phyloP scores from a whole-genome alignment of 164 flowering plant genomes.

The Brasenia schreberi region DNA sequence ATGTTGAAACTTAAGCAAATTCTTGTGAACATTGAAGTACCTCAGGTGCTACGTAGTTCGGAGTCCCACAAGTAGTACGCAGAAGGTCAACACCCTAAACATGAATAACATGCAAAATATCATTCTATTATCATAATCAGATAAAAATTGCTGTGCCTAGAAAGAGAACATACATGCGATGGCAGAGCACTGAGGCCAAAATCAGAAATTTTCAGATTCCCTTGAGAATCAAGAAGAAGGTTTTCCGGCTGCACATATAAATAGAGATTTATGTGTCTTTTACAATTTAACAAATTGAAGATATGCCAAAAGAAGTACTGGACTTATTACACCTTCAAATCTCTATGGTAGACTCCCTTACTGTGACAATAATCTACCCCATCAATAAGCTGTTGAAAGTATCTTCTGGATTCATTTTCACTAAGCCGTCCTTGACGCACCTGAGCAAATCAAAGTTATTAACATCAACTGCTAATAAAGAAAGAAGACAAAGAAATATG shows the following conservation, averaged over 20 bases:
- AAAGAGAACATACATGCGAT: constrained; percentile 37
- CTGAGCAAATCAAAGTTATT: constrained; percentile 18
- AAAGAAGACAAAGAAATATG: too few species aligned
- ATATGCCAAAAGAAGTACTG: constrained; percentile 8
- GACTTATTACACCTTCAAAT: constrained; percentile 58
- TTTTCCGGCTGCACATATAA: constrained; percentile 77
- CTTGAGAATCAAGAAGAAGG: constrained; percentile 86
- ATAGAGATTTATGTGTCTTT: constrained; percentile 8
- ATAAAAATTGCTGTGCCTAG: background rate
- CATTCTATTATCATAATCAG: constrained; percentile 47
- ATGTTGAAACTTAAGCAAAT: background rate
- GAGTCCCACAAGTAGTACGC: constrained; percentile 99
- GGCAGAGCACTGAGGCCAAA: constrained; percentile 97
- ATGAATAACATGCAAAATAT: constrained; percentile 77
- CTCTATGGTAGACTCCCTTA: constrained; percentile 96
- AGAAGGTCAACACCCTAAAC: constrained; percentile 83
- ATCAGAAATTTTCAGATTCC: constrained; percentile 91
- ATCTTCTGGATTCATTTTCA: constrained; percentile 75
- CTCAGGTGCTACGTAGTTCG: constrained; percentile 99
- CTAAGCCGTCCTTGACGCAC: constrained; percentile 81
- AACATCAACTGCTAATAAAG: background rate
- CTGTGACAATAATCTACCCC: constrained; percentile 97
- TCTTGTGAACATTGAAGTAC: constrained; percentile 20
- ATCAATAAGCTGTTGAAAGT: constrained; percentile 96
- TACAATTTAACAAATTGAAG: constrained; percentile 2